Base-by-base conservation (phyloP, 2,329 filamentous ascomycete species). In the Teratosphaeria zuluensis region DNA sequence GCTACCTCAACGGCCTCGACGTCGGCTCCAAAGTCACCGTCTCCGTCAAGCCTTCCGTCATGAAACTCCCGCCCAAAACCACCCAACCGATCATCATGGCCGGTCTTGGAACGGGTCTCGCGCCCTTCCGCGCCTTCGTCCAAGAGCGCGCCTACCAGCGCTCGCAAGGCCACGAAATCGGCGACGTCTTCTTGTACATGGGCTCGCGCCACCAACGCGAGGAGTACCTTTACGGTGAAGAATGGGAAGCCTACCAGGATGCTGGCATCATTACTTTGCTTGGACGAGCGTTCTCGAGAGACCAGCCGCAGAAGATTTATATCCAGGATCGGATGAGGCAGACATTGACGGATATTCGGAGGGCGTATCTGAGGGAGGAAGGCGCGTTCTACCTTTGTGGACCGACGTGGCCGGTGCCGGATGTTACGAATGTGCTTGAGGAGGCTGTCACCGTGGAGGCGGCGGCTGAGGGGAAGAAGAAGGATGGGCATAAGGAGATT, bases 61-160 rank as follows among this genome's bases (percentile, higher is more conserved):
- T 99, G 94, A 99, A 97, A 78, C 83, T 99, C n/a, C 94, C 94
- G 4, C 77, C 83, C 61, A 87, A 86, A 72, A 87, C 92, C 66
- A 94, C 90, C 42, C 90, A 92, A 54, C 94, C 94, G 48, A 86
- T 99, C 72, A 96, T 99, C 80, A 96, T 99, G 92, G 94, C 94
- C 9, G 94, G 94, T 74, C 87, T 97, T n/a, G 94, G 94, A 63
- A 99, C 94, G 0, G 94, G 94, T 71, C 86, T 99, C 24, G 94
- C 94, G 1, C 94, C 94, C n/a, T 99, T 99, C 90, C 90, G 94
- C 65, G 94, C 94, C 61, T 99, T 99, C 71, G 88, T 97, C 53
- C 94, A 99, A 78, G 94, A 99, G 78, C 92, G 94, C 59, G 94
- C 94, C 55, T 91, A 95, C 84, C 92, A 99, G 74, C 96, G 96